These are phyloP conservation scores for Rhododendron ovatum DNA, from an alignment of 148 eudicot species.

Conservation along the genomic window DNA sequence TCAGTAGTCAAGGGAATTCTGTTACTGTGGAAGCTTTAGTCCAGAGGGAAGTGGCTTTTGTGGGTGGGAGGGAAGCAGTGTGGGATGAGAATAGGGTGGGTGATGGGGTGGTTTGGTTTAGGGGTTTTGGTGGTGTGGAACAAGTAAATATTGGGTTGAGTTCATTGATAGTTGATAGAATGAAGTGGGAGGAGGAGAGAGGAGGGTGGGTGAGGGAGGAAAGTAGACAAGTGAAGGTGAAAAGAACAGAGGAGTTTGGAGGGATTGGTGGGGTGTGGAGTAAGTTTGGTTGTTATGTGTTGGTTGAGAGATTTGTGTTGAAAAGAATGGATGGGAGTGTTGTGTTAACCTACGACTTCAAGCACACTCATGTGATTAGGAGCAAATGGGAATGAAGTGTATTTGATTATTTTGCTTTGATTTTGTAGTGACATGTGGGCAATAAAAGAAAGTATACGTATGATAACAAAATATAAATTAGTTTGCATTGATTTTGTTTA, in stretches of 20 bases:
- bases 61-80: slow-evolving; percentile 33
- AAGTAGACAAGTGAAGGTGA: slow-evolving; percentile 35
- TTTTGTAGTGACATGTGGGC: too few relatives aligned
- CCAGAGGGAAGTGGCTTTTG: slow-evolving; percentile 32
- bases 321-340: slow-evolving; percentile 67
- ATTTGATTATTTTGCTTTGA: too few relatives aligned
- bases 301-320: slow-evolving; percentile 70
- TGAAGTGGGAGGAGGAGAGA: slow-evolving; percentile 69
- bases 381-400: slow-evolving; percentile 47
- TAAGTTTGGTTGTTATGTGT: slow-evolving; percentile 54
- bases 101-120: slow-evolving; percentile 42
- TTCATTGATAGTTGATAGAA: slow-evolving; percentile 45
- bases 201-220: slow-evolving; percentile 44
- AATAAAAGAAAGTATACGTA: too few relatives aligned
- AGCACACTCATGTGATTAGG: slow-evolving; percentile 48
- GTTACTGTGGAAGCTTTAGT: slow-evolving; percentile 39
- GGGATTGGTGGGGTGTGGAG: slow-evolving; percentile 46
- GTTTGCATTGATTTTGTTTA: too few relatives aligned
- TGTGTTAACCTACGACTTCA: slow-evolving; percentile 54
- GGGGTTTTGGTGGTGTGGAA: slow-evolving; percentile 17
- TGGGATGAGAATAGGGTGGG: slow-evolving; percentile 24
- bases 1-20: slow-evolving; percentile 12
- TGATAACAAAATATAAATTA: too few relatives aligned
- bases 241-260: slow-evolving; percentile 40
- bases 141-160: slow-evolving; percentile 48